Evolutionary conservation across 1,139 yeast species (phyloP).

Genomic region (Kodamaea anthophila): DNA sequence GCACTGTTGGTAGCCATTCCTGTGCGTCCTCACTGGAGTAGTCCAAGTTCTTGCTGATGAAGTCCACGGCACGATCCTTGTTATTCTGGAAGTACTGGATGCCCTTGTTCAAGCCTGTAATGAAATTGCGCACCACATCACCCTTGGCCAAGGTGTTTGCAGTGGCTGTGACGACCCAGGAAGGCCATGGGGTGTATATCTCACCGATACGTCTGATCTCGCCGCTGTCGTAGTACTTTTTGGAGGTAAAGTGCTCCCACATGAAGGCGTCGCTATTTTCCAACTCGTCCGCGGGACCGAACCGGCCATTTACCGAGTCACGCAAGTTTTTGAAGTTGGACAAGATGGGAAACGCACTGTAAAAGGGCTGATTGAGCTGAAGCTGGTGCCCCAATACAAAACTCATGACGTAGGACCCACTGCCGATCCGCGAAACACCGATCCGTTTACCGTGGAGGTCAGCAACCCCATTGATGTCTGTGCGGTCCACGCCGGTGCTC

Average conservation of each 20-base stretch:
- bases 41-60: slow-evolving; percentile 63
- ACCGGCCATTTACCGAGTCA: slow-evolving; percentile 63
- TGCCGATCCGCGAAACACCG: slow-evolving; percentile 86
- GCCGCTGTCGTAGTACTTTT: slow-evolving; percentile 70
- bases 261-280: slow-evolving; percentile 72
- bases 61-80: slow-evolving; percentile 59
- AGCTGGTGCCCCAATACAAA: slow-evolving; percentile 69
- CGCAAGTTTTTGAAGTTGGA: slow-evolving; percentile 71
- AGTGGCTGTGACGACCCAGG: slow-evolving; percentile 73
- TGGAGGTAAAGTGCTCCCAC: slow-evolving; percentile 94
- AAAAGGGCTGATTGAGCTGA: slow-evolving; percentile 43
- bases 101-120: slow-evolving; percentile 58
- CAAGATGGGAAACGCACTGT: slow-evolving; percentile 47
- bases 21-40: slow-evolving; percentile 71
- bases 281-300: slow-evolving; percentile 13
- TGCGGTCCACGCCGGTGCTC: slow-evolving; percentile 62
- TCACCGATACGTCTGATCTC: slow-evolving; percentile 83
- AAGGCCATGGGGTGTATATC: slow-evolving; percentile 94
- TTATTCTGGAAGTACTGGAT: slow-evolving; percentile 55
- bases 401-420: slow-evolving; percentile 89
- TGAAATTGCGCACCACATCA: slow-evolving; percentile 34
- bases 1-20: slow-evolving; percentile 75
- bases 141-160: slow-evolving; percentile 25
- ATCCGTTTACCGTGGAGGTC: slow-evolving; percentile 59
- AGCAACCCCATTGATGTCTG: slow-evolving; percentile 42